phyloP scores from a whole-genome alignment of 352 stramenopile species.

The Globisporangium perplexum region DNA sequence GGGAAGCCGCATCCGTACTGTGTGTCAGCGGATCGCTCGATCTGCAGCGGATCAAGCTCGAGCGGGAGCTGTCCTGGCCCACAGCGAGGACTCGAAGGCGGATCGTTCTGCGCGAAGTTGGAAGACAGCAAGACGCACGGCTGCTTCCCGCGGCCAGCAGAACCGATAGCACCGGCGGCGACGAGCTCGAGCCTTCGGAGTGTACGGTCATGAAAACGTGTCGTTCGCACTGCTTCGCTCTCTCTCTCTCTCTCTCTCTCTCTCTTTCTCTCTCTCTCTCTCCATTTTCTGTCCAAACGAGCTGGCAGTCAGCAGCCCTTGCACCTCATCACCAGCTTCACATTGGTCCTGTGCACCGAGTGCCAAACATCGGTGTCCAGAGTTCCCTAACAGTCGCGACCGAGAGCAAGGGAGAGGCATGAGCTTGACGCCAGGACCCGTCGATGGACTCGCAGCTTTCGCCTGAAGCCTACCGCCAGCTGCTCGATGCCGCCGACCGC shows the following conservation, averaged over 20 bases:
- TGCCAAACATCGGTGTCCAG: no score
- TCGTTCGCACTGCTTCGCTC: no score
- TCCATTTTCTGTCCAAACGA: no score
- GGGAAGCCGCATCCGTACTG: constrained; percentile 29
- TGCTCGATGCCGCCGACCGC: constrained; percentile 14
- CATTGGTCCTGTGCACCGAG: no score
- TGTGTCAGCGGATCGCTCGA: constrained; percentile 9
- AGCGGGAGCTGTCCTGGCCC: constrained; percentile 25
- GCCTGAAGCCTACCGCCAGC: constrained; percentile 14
- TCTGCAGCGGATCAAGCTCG: constrained; percentile 18
- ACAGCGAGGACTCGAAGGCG: constrained; percentile 24
- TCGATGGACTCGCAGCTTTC: constrained; percentile 19
- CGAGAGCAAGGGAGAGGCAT: no score
- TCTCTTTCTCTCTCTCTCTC: no score
- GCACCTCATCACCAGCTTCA: no score
- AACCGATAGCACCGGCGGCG: neutral
- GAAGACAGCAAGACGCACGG: constrained; percentile 14
- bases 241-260: no score
- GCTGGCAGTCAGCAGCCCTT: no score
- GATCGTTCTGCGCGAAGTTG: constrained; percentile 29
- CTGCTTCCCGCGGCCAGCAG: constrained; percentile 13
- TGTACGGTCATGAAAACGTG: neutral
- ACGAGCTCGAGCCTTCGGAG: neutral
- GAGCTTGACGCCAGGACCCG: no score
- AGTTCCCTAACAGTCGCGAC: no score